These are phyloP conservation scores for Mrakia gelida DNA, from an alignment of 768 basidiomycete species.

Conservation along the genomic window DNA sequence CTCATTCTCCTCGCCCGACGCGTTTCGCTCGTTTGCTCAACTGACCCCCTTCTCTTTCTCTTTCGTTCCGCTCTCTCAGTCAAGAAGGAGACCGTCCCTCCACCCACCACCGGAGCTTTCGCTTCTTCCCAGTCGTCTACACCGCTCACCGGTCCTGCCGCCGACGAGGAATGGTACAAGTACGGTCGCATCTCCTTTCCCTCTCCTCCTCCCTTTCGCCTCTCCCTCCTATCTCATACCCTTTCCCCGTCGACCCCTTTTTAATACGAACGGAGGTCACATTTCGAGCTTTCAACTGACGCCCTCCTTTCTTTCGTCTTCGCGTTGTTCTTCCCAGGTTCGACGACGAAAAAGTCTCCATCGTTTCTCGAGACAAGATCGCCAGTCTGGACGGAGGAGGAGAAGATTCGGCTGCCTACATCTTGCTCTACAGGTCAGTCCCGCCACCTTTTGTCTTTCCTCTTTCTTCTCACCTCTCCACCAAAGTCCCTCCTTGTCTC, in stretches of 20 bases:
- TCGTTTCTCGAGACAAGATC: constrained; percentile 81
- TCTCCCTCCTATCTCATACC: no score
- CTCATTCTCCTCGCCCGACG: constrained; percentile 15
- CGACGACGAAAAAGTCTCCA: constrained; percentile 47
- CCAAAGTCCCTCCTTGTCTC: background rate
- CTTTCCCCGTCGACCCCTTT: no score
- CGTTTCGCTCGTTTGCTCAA: constrained; percentile 16
- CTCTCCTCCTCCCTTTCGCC: background rate
- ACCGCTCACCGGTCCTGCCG: constrained; percentile 49
- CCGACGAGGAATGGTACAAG: constrained; percentile 69
- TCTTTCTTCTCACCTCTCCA: background rate
- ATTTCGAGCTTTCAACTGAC: background rate
- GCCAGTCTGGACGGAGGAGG: constrained; percentile 80
- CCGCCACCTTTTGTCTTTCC: background rate
- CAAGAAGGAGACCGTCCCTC: constrained; percentile 48
- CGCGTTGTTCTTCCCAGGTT: constrained; percentile 1
- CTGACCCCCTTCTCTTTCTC: background rate
- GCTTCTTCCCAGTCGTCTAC: background rate
- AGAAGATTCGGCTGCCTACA: constrained; percentile 84
- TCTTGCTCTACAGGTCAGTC: constrained; percentile 66
- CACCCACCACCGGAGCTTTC: constrained; percentile 9
- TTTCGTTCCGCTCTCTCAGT: constrained; percentile 3
- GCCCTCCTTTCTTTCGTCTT: background rate
- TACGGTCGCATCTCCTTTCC: constrained; percentile 67
- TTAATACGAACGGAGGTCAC: background rate